These are phyloP conservation scores for Penicillium sp. DNA, from an alignment of 2,329 filamentous ascomycete species.

Conservation along the genomic window DNA sequence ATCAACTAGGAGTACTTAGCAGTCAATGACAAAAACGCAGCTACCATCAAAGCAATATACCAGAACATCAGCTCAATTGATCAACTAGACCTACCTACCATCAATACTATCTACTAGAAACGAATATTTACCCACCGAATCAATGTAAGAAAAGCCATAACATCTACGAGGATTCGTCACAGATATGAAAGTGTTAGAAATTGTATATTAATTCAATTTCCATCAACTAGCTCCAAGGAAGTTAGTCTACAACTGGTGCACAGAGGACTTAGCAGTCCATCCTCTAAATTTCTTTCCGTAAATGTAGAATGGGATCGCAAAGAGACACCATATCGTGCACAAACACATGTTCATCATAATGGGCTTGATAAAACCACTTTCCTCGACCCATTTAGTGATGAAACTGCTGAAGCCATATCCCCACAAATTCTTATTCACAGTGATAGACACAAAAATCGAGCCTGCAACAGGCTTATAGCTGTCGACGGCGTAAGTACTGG, in stretches of 20 bases:
- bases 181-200: no score
- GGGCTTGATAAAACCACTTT: conserved; percentile 43
- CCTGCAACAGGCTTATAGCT: conserved; percentile 53
- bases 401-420: conserved; percentile 39
- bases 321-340: conserved; percentile 58
- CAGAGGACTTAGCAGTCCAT: conserved; percentile 59
- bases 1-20: no score
- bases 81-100: no score
- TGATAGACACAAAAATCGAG: conserved; percentile 52
- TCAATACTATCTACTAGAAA: no score
- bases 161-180: no score
- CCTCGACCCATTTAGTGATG: conserved; percentile 10
- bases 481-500: conserved; percentile 51
- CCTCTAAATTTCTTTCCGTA: conserved; percentile 63
- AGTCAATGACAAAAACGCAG: no score
- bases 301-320: conserved; percentile 61
- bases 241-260: conserved; percentile 60
- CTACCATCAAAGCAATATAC: no score
- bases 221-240: no score
- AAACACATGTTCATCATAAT: conserved; percentile 61
- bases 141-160: no score
- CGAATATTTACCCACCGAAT: no score
- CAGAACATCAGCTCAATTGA: no score
- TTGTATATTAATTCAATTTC: no score
- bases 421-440: conserved; percentile 51